Conservation (phyloP, 2,329 filamentous ascomycete genomes). For the Fusarium armeniacum region DNA sequence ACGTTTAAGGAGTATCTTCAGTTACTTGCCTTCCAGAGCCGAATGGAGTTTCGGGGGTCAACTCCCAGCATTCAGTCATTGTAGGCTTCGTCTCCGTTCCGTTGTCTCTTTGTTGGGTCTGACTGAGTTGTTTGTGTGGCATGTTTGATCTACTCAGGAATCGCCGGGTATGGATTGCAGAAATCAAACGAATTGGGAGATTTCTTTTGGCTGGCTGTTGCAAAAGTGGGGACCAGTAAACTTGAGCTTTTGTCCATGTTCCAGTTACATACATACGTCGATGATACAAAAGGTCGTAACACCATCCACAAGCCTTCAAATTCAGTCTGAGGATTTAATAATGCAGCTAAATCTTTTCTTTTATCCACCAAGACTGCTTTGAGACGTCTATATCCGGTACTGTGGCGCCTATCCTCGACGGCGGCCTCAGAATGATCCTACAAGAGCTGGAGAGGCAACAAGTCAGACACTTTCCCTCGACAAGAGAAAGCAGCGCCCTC, state of each 20-base stretch:
- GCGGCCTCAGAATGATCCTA: background rate
- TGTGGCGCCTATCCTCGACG: background rate
- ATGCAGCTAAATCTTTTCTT: fast-evolving
- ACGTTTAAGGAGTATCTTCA: background rate
- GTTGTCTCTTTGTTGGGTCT: background rate
- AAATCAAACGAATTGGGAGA: background rate
- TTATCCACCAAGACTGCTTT: too few relatives aligned
- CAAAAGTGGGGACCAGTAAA: background rate
- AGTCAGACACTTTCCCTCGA: background rate
- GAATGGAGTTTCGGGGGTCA: background rate
- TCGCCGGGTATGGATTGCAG: too few relatives aligned
- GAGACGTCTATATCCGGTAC: background rate
- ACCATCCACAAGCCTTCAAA: background rate
- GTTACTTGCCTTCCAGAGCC: too few relatives aligned
- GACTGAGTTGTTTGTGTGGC: background rate
- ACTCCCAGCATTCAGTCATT: background rate
- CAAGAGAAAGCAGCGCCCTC: background rate
- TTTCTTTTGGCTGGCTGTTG: background rate
- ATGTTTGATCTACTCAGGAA: background rate
- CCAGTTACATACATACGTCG: background rate
- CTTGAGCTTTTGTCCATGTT: background rate
- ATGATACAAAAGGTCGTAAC: background rate
- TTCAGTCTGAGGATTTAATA: fast-evolving
- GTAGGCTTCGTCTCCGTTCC: too few relatives aligned
- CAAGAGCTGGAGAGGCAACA: background rate